phyloP scores from a whole-genome alignment of 371 early-diverging fungal species.

The Choanephora cucurbitarum region DNA sequence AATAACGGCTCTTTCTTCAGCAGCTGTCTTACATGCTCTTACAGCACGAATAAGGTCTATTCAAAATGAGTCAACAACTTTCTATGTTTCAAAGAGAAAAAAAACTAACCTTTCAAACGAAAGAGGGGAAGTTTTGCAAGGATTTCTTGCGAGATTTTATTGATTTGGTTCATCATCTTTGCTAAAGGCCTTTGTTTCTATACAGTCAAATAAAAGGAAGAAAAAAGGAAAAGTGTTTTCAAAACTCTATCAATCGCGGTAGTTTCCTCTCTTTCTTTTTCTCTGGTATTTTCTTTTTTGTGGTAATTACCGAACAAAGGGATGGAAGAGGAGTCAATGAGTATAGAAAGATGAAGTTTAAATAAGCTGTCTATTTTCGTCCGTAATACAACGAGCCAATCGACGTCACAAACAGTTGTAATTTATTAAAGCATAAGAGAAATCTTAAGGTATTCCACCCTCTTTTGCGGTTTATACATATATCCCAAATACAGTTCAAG shows the following conservation, averaged over 20 bases:
- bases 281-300: neutral
- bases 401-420: neutral
- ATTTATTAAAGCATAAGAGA: neutral
- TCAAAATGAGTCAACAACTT: too few species aligned
- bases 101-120: slow-evolving; percentile 45
- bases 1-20: slow-evolving; percentile 97
- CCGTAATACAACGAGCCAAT: neutral
- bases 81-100: neutral
- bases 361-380: neutral
- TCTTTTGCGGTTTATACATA: too few species aligned
- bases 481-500: too few species aligned
- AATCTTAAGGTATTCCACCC: too few species aligned
- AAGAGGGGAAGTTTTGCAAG: slow-evolving; percentile 53
- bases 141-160: slow-evolving; percentile 56
- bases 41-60: slow-evolving; percentile 95
- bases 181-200: neutral
- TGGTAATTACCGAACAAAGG: neutral
- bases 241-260: too few species aligned
- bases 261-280: too few species aligned
- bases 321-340: neutral
- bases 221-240: too few species aligned
- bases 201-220: neutral
- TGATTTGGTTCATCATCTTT: slow-evolving; percentile 51
- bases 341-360: slow-evolving; percentile 1
- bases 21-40: slow-evolving; percentile 95